Evolutionary conservation across 768 basidiomycete genomes (phyloP), one percentile per base, ranked within the genome.

Genomic region (Boletellus emodensis): DNA sequence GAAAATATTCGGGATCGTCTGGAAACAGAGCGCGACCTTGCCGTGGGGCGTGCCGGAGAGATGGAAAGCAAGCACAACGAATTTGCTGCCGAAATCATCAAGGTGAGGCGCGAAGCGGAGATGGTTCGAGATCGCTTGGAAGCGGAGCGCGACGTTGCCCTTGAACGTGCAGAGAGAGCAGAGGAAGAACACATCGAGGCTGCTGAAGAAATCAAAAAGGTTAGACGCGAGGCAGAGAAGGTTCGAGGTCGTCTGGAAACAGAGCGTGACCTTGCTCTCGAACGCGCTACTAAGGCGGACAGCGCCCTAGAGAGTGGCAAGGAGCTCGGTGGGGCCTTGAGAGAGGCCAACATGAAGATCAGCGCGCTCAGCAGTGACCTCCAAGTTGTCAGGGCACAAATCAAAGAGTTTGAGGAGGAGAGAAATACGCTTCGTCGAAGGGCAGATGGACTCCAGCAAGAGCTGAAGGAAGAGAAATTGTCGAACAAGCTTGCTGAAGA

Each of bases 251-350:
- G 22, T 41, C 35, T 48, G 11, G 47, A 48, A 35, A 41, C 12
- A 30, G 47, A 48, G 13, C 47, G 47, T 9, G 48, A 49, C n/a
- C 48, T 49, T 30, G 48, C 48, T 12, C 41, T 43, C 9, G 48
- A 50, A 17, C 49, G 49, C 32, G 82, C 81, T 0, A 73, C 74
- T 53, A 84, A 84, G 59, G 85, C 84, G 0, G 87, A 90, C 57
- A 71, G 65, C 24, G 77, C 79, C 12, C 69, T 90, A 44, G 84
- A 82, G 62, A 78, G 71, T 46, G 84, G 78, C 34, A 77, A 78
- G 54, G 89, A 89, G 40, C 73, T 89, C 1, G 88, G 86, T 2
- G 78, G 79, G 0, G 84, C 84, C 45, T 61, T 89, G 49, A 77
- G 75, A 51, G 80, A 82, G 36, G 85, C 84, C 17, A 85, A 88